Evolutionary conservation across 345 rosid genomes (phyloP), one percentile per base, ranked within the genome.

Genomic region (Draba incana): DNA sequence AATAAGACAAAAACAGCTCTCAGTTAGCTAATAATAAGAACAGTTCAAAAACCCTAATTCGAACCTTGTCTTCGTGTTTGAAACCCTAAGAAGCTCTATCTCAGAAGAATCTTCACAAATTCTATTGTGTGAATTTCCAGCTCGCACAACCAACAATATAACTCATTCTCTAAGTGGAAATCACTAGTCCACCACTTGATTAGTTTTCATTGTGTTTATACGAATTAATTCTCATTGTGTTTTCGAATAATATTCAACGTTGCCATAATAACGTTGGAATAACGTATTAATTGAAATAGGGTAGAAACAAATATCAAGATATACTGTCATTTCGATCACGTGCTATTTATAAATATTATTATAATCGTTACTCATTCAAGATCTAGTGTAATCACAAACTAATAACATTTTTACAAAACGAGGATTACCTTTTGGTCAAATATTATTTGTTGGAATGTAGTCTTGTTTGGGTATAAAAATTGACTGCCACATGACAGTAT

Each of bases 401-500:
- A 11, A 16, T 5, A 15, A 57, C 13, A 57, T 6, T 35, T 14
- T 3, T 38, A 58, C n/a, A 16, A 16, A 59, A 49, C 13, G 25
- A 28, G 7, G 37, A 49, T 5, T 41, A 50, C 5, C 3, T 30
- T 12, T 60, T 51, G 75, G 68, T 51, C 54, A 51, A 70, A 4
- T 33, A 10, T 35, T 2, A 2, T 42, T 42, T n/a, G 60, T 49
- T 28, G 44, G 43, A 68, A 4, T 30, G 47, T 25, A 68, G 30
- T 16, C 57, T 49, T 50, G 25, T 30, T 14, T 14, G 5, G 52
- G 14, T 50, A 12, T 50, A 59, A 43, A 61, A 20, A 50, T 70
- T 60, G 75, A 61, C 61, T 43, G 67, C 47, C 54, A 69, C 73
- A 28, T 20, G 0, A 39, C 16, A 50, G 5, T 16, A 49, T 12